Percentiles rank a stretch among this genome's conserved stretches.
Conservation (phyloP, 169 alveolate genomes). For the Plasmodium adleri region DNA sequence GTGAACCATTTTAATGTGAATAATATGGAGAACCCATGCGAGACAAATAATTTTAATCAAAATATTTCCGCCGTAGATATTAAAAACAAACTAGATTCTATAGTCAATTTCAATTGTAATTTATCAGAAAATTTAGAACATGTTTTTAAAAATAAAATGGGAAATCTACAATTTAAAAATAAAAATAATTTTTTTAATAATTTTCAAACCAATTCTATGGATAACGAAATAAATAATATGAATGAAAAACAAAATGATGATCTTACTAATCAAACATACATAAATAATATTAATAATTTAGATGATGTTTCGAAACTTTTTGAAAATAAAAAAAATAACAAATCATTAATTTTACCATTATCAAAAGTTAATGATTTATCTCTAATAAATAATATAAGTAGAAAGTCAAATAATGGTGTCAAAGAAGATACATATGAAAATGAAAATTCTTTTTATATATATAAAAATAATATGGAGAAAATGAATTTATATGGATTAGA, state of each 20-base stretch:
- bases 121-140: slow-evolving; percentile 54
- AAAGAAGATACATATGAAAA: slow-evolving; percentile 35
- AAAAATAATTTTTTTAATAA: background rate
- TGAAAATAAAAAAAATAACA: slow-evolving; percentile 13
- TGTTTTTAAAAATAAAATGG: slow-evolving; percentile 41
- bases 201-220: background rate
- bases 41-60: background rate
- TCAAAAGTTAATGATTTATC: slow-evolving; percentile 53
- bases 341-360: slow-evolving; percentile 28
- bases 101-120: slow-evolving; percentile 48
- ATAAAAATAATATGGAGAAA: slow-evolving; percentile 43
- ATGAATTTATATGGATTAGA: slow-evolving; percentile 54
- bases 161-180: background rate
- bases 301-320: slow-evolving; percentile 18
- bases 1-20: too few species aligned
- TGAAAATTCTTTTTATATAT: slow-evolving; percentile 39
- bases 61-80: slow-evolving; percentile 33
- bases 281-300: slow-evolving; percentile 7
- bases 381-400: slow-evolving; percentile 42
- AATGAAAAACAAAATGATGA: slow-evolving; percentile 3
- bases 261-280: background rate
- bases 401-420: slow-evolving; percentile 14
- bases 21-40: too few species aligned
- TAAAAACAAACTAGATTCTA: slow-evolving; percentile 47
- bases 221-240: background rate